phyloP scores from a whole-genome alignment of 768 basidiomycete genomes.

The Hysterangium stoloniferum region DNA sequence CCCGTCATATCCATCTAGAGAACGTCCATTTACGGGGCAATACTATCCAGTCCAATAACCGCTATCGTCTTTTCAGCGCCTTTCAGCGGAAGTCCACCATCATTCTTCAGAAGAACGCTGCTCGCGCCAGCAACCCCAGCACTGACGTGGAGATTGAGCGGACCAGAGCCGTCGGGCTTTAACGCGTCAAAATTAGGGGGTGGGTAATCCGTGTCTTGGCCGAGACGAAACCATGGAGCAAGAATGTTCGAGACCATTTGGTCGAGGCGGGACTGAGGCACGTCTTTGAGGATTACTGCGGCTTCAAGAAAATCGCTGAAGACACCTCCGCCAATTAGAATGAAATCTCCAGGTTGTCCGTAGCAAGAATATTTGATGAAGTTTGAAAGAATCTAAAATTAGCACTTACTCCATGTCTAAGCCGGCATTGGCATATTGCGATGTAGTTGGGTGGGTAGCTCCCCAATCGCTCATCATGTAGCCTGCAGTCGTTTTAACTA shows the following conservation, averaged over 20 bases:
- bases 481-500: not conserved
- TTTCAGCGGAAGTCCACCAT: slow-evolving; percentile 22
- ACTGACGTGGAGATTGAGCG: slow-evolving; percentile 15
- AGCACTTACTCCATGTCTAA: slow-evolving; percentile 31
- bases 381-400: not conserved
- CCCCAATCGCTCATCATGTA: slow-evolving; percentile 67
- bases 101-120: slow-evolving; percentile 32
- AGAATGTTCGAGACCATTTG: slow-evolving; percentile 69
- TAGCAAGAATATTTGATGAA: not conserved
- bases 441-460: slow-evolving; percentile 51
- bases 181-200: slow-evolving; percentile 10
- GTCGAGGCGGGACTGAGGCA: slow-evolving; percentile 51
- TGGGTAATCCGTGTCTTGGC: slow-evolving; percentile 52
- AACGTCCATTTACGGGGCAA: slow-evolving; percentile 9
- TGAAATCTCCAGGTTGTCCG: slow-evolving; percentile 52
- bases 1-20: slow-evolving; percentile 13
- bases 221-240: slow-evolving; percentile 57
- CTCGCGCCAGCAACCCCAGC: slow-evolving; percentile 30
- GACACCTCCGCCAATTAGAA: slow-evolving; percentile 11
- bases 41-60: slow-evolving; percentile 12
- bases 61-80: slow-evolving; percentile 8
- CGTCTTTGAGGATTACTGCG: slow-evolving; percentile 52
- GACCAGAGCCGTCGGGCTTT: slow-evolving; percentile 8
- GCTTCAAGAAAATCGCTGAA: slow-evolving; percentile 54
- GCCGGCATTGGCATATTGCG: slow-evolving; percentile 47